A percentile compares a stretch with the other conserved stretches of the same genome.
phyloP scores from a whole-genome alignment of 2,329 filamentous ascomycete genomes.

The Escovopsis sp. region DNA sequence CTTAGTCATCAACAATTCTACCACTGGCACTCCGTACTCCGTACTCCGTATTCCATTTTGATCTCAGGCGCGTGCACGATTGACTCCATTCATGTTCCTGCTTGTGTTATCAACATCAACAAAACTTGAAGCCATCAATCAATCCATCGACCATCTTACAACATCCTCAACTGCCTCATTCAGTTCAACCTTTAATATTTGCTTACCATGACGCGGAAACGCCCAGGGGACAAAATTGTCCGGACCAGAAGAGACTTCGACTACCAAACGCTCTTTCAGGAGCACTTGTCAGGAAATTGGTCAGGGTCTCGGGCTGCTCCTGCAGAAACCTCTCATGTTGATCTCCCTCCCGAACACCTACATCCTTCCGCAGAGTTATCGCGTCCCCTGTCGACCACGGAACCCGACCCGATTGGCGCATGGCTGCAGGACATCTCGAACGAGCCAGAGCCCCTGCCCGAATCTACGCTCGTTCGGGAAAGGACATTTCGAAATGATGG shows the following conservation, averaged over 20 bases:
- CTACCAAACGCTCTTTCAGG: not conserved
- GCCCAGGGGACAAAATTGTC: no score
- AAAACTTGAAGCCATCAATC: no score
- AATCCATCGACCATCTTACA: no score
- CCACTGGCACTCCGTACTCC: no score
- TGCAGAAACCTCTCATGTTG: not conserved
- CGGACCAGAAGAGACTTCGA: not conserved
- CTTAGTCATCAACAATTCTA: no score
- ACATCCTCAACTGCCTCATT: no score
- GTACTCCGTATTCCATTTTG: no score
- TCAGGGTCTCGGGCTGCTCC: not conserved
- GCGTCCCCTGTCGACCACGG: not conserved
- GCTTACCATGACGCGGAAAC: no score
- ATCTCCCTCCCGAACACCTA: not conserved
- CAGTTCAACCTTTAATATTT: no score
- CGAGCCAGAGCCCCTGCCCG: not conserved
- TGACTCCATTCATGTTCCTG: not conserved
- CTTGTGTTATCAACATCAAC: not conserved
- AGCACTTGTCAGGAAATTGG: not conserved
- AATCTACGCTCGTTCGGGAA: no score
- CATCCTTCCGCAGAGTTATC: not conserved
- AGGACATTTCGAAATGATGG: no score
- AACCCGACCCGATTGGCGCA: not conserved
- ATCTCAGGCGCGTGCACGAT: no score
- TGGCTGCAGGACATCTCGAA: not conserved